Base-by-base conservation (phyloP, 2,329 filamentous ascomycete species). In the Rhinocladiella mackenziei region DNA sequence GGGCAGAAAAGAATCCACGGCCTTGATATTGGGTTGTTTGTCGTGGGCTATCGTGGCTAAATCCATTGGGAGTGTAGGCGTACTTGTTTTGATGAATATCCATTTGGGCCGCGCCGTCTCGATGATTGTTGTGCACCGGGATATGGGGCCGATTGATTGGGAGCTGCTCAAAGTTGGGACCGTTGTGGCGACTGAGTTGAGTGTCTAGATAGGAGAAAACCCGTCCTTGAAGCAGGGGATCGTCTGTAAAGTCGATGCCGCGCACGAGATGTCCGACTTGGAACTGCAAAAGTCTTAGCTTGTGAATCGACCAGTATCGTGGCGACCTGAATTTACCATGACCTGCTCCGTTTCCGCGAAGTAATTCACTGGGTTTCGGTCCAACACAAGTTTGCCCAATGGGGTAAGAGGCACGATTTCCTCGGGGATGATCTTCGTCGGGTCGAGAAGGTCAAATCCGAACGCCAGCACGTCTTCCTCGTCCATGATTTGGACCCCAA, bases 201-300 rank as follows among this genome's bases (percentile, higher is more conserved):
- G 84, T 88, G 62, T 88, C 84, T 3, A 84, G 73, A 64, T 88
- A 89, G 7, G 81, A 86, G 64, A 84, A 87, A 56, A 86, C 71
- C 37, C 84, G 81, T 17, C 83, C 83, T 61, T 87, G 83, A 0
- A 89, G 74, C 10, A 88, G 70, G 38, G 84, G 84, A 44, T 88
- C 84, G 1, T 87, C 78, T 4, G 78, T 79, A 60, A 87, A 86
- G 56, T 84, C 83, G 50, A 89, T 74, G 18, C 84, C 84, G 17
- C 83, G 77, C 13, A 88, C 81, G 29, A 87, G 74, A 56, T 87
- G 83, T 5, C 80, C 82, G 2, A 83, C 81, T 76, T 84, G 81
- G 62, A 83, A 86, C 77, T n/a, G n/a, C n/a, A n/a, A n/a, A n/a
- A n/a, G n/a, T n/a, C n/a, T n/a, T n/a, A n/a, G n/a, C n/a, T n/a